These are phyloP conservation scores for Rhodotorula glutinis DNA, from an alignment of 1,284 basidiomycete genomes.

Conservation along the genomic window DNA sequence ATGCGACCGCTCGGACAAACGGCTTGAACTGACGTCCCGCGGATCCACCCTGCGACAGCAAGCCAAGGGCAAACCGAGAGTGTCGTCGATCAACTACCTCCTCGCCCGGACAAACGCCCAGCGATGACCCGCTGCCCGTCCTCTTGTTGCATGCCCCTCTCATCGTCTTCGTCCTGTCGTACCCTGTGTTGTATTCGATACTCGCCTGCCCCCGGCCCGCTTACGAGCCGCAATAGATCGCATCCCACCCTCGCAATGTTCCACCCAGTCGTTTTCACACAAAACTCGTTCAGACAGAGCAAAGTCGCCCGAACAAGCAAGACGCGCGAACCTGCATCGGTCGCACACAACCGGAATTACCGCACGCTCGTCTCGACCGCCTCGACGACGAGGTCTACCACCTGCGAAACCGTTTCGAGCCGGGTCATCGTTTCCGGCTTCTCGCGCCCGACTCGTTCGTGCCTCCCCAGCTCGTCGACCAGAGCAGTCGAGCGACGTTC, in stretches of 20 bases:
- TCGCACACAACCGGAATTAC: background rate
- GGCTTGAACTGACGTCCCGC: too few relatives aligned
- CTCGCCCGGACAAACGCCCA: constrained; percentile 47
- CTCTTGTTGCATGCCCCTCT: background rate
- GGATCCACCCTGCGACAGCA: too few relatives aligned
- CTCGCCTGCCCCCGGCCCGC: too few relatives aligned
- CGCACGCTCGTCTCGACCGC: constrained; percentile 6
- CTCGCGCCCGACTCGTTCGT: background rate
- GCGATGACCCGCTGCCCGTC: background rate
- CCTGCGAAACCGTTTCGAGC: background rate
- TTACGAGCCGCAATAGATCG: too few relatives aligned
- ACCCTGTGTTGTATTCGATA: too few relatives aligned
- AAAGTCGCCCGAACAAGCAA: too few relatives aligned
- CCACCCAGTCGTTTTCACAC: too few relatives aligned
- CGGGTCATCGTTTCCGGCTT: background rate
- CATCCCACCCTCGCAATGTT: too few relatives aligned
- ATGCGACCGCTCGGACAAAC: too few relatives aligned
- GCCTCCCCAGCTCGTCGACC: background rate
- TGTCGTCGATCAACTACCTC: constrained; percentile 78
- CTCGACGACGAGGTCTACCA: constrained; percentile 2
- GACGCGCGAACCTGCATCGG: too few relatives aligned
- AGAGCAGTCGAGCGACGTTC: background rate
- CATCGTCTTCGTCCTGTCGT: too few relatives aligned
- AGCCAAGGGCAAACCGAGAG: constrained; percentile 60
- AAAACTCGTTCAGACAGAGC: too few relatives aligned